Percentiles rank a stretch among this genome's conserved stretches.
Evolutionary conservation across 306 rosid genomes (phyloP).

Genomic region (Begonia loranthoides): DNA sequence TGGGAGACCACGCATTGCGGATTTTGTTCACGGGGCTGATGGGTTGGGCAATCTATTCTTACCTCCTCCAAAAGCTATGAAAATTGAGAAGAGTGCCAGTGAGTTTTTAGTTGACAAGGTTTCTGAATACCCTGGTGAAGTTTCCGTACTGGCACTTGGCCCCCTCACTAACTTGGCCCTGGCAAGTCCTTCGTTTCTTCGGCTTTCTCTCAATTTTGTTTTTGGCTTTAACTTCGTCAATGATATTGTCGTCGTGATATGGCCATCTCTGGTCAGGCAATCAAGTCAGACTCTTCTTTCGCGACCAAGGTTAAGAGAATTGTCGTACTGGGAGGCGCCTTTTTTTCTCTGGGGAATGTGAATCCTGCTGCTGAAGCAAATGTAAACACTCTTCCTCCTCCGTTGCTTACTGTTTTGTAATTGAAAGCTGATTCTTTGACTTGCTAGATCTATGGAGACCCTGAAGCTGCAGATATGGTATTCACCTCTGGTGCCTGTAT

Average conservation of each 20-base stretch:
- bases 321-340: constrained; percentile 86
- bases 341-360: constrained; percentile 85
- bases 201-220: neutral
- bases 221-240: neutral
- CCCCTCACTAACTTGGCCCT: constrained; percentile 89
- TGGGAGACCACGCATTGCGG: constrained; percentile 70
- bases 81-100: constrained; percentile 58
- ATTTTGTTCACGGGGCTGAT: constrained; percentile 79
- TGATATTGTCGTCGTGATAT: neutral
- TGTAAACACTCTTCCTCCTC: constrained; percentile 26
- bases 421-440: too few relatives aligned
- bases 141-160: constrained; percentile 80
- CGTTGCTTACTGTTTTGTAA: constrained; percentile 22
- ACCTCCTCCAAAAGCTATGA: constrained; percentile 42
- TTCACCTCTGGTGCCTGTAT: constrained; percentile 91
- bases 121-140: constrained; percentile 75
- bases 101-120: constrained; percentile 76
- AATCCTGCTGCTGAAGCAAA: constrained; percentile 99
- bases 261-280: constrained; percentile 33
- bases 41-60: constrained; percentile 63
- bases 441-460: constrained; percentile 49
- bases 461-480: constrained; percentile 94
- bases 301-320: constrained; percentile 74
- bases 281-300: constrained; percentile 82
- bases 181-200: constrained; percentile 27